Conservation (phyloP, 2,329 filamentous ascomycete species). For the Sarocladium brachiariae region DNA sequence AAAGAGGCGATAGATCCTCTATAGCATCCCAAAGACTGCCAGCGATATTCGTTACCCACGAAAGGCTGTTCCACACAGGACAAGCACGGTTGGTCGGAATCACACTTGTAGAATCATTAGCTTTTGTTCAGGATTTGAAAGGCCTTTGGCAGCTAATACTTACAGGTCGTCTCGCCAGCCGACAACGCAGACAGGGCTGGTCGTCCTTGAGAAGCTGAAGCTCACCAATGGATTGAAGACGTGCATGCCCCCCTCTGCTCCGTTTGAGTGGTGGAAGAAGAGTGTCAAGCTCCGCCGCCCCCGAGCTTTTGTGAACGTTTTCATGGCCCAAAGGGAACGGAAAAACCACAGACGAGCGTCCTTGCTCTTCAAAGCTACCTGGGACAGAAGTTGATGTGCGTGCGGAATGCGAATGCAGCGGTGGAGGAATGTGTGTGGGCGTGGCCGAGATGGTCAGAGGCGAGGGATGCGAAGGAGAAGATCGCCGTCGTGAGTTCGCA, state of each 20-base stretch:
- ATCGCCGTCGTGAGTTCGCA: neutral
- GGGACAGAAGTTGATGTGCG: neutral
- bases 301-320: constrained; percentile 28
- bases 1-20: constrained; percentile 40
- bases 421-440: neutral
- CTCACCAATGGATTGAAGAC: constrained; percentile 51
- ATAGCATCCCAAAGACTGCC: constrained; percentile 44
- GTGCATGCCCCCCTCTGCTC: constrained; percentile 43
- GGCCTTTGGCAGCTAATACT: constrained; percentile 14
- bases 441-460: constrained; percentile 1
- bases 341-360: constrained; percentile 19
- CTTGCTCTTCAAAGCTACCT: constrained; percentile 7
- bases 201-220: constrained; percentile 41
- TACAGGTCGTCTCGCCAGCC: constrained; percentile 39
- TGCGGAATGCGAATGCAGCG: neutral
- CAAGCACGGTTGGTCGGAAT: constrained; percentile 42
- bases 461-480: neutral
- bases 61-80: constrained; percentile 34
- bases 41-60: constrained; percentile 36
- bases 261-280: constrained; percentile 49
- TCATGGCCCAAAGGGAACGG: constrained; percentile 33
- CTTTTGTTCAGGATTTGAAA: neutral
- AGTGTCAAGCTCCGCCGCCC: constrained; percentile 43
- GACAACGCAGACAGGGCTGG: constrained; percentile 46
- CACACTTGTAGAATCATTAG: constrained; percentile 35